A percentile compares a stretch with the other conserved stretches of the same genome.
Conservation (phyloP, 148 eudicot species). For the Fallopia convolvulus region DNA sequence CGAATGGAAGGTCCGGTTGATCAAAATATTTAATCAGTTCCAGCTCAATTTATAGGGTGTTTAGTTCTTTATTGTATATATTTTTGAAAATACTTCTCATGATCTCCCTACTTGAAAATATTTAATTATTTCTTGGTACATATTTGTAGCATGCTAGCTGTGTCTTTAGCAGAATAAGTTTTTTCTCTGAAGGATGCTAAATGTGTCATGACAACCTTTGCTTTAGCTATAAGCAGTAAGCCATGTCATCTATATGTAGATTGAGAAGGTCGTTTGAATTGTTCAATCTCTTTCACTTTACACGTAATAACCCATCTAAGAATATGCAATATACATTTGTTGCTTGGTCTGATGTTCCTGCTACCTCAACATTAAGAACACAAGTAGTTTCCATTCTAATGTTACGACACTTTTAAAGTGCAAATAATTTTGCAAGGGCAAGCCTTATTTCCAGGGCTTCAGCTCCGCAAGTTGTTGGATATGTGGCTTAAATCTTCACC, state of each 20-base stretch:
- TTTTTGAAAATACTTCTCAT: too few species aligned
- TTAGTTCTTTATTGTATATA: background rate
- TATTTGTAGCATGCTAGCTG: background rate
- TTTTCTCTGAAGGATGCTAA: background rate
- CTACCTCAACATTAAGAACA: background rate
- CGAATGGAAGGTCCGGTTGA: background rate
- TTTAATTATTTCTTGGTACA: too few species aligned
- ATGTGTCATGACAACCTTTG: background rate
- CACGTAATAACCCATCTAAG: background rate
- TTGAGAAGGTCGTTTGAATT: background rate
- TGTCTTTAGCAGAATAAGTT: background rate
- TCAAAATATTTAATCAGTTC: background rate
- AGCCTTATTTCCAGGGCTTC: conserved; percentile 48
- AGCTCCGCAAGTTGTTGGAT: conserved; percentile 51
- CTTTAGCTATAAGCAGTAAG: background rate
- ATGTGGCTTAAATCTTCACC: conserved; percentile 48
- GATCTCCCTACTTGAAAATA: too few species aligned
- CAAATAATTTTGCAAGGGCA: conserved; percentile 68
- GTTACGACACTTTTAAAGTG: conserved; percentile 31
- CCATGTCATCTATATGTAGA: background rate
- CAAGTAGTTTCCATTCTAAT: background rate
- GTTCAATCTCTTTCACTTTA: background rate
- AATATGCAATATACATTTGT: background rate
- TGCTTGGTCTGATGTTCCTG: background rate
- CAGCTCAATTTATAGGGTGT: background rate